Evolutionary conservation across 2,329 filamentous ascomycete genomes (phyloP), one percentile per base, ranked within the genome.

Genomic region (Aureobasidium leucospermi): DNA sequence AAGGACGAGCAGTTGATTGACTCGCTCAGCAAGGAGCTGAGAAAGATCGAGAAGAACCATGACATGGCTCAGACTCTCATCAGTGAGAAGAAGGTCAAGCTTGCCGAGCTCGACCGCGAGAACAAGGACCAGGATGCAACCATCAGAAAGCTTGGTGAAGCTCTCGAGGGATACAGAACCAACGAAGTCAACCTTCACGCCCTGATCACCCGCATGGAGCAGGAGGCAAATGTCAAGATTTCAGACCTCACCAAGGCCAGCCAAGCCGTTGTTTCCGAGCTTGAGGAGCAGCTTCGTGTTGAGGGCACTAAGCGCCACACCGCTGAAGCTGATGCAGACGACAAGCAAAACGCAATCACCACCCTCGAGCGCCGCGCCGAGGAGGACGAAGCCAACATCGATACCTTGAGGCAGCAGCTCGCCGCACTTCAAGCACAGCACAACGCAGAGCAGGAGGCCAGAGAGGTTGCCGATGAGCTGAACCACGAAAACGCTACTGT

Each of bases 181-280:
- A 74, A 78, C 34, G 70, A 77, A 52, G 64, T 69, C 23, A 66
- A 68, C 13, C 65, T 76, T 38, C 70, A 71, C 4, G 61, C 64
- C 16, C 69, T 76, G 7, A 71, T 77, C 41, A 69, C 65, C 2
- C 65, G 65, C 4, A 73, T 77, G 62, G 75, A 79, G 63, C 62
- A 70, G 11, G 70, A 75, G 32, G 73, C 77, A 58, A 62, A 65
- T 4, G 65, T 66, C 1, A 66, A 66, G 16, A 68, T 79, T 13
- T 65, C 62, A 3, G 67, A 71, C 45, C 71, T 78, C 67, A 71
- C 76, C 58, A 61, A 68, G 16, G 72, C 74, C 42, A 72, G 76
- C 59, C 69, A 70, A 6, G 67, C 68, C 15, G 68, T 64, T 5
- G 67, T 76, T 1, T 63, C 66, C 3, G 70, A 71, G 1, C 68